Evolutionary conservation across 1,284 basidiomycete species (phyloP).

Genomic region (Irpex rosettiformis): DNA sequence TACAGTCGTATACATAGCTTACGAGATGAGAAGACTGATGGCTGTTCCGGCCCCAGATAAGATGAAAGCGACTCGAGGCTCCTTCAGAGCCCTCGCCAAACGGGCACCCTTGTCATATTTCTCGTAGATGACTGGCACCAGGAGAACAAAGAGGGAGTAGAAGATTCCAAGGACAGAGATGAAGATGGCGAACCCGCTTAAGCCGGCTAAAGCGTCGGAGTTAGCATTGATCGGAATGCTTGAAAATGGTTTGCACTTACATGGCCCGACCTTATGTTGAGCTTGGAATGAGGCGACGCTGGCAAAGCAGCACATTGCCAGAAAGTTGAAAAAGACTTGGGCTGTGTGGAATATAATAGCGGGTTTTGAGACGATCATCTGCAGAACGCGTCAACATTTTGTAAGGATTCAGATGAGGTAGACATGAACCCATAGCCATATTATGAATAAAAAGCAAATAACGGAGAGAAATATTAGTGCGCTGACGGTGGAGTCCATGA

Average conservation of each 20-base stretch:
- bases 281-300: constrained; percentile 85
- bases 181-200: constrained; percentile 84
- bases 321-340: constrained; percentile 86
- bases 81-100: constrained; percentile 75
- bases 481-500: constrained; percentile 35
- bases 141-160: constrained; percentile 66
- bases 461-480: constrained; percentile 58
- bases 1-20: constrained; percentile 27
- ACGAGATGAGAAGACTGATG: constrained; percentile 73
- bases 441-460: constrained; percentile 54
- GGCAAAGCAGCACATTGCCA: constrained; percentile 85
- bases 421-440: constrained; percentile 62
- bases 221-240: not conserved
- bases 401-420: constrained; percentile 9
- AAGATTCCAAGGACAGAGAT: constrained; percentile 68
- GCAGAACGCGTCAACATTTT: constrained; percentile 21
- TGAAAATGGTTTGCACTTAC: constrained; percentile 47
- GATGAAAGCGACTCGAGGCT: constrained; percentile 79
- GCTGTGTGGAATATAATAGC: constrained; percentile 68
- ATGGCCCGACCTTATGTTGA: constrained; percentile 77
- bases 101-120: constrained; percentile 78
- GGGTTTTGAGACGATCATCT: constrained; percentile 86
- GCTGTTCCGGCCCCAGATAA: constrained; percentile 65
- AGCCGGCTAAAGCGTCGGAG: constrained; percentile 59
- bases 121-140: constrained; percentile 81